Percentiles rank a stretch among this genome's conserved stretches.
Evolutionary conservation across 345 rosid genomes (phyloP).

Genomic region (Rhodomyrtus tomentosa): DNA sequence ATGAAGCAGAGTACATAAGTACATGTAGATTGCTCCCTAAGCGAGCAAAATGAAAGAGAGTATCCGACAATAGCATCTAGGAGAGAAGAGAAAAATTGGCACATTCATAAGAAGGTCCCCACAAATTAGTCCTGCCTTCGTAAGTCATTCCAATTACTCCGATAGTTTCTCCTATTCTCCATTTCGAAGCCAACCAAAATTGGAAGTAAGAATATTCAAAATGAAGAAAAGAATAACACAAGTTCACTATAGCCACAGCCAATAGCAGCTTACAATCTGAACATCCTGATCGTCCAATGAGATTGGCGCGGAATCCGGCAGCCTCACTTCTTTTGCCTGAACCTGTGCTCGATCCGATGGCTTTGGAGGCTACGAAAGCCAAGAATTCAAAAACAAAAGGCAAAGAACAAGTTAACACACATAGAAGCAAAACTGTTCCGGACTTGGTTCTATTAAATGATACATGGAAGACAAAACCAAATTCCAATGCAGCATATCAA

Average conservation of each 20-base stretch:
- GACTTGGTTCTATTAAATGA: not conserved
- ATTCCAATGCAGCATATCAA: not conserved
- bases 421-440: not conserved
- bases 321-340: slow-evolving; percentile 69
- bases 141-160: not conserved
- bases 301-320: slow-evolving; percentile 75
- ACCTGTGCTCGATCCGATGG: slow-evolving; percentile 71
- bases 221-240: not conserved
- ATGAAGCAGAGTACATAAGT: not conserved
- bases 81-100: not conserved
- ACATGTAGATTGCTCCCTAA: not conserved
- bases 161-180: not conserved
- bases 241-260: not conserved
- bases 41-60: not conserved
- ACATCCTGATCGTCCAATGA: slow-evolving; percentile 85
- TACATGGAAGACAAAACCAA: not conserved
- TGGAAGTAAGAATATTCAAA: not conserved
- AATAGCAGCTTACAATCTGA: slow-evolving; percentile 49
- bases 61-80: not conserved
- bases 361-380: slow-evolving; percentile 55
- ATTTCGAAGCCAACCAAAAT: not conserved
- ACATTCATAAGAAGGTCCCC: not conserved
- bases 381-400: not conserved
- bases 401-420: not conserved
- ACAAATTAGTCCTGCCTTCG: not conserved